Evolutionary conservation across 139 green algal species (phyloP).

Genomic region (Chlorella sp.): DNA sequence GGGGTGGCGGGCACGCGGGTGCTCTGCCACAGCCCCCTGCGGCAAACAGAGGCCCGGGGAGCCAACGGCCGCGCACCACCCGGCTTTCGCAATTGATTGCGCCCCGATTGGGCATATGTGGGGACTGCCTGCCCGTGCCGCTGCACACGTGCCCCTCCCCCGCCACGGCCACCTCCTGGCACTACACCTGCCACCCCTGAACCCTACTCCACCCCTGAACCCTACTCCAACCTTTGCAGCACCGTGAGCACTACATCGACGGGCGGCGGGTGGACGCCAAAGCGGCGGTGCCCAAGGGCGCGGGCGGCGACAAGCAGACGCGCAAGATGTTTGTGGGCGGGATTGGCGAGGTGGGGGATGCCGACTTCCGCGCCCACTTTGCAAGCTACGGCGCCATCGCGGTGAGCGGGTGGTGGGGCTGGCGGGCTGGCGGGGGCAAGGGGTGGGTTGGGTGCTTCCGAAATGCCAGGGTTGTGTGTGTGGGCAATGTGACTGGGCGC

Average conservation of each 20-base stretch:
- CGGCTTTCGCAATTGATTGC: neutral
- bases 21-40: neutral
- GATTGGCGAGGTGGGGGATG: conserved; percentile 77
- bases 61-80: no score
- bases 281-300: conserved; percentile 72
- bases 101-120: neutral
- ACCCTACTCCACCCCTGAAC: no score
- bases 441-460: neutral
- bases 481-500: neutral
- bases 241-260: conserved; percentile 71
- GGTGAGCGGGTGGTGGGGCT: conserved; percentile 53
- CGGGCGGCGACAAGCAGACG: conserved; percentile 55
- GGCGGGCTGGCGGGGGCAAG: no score
- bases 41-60: neutral
- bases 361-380: conserved; percentile 80
- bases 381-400: conserved; percentile 74
- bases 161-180: neutral
- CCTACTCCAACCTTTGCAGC: conserved; percentile 37
- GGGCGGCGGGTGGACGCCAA: conserved; percentile 73
- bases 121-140: neutral
- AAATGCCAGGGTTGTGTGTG: neutral
- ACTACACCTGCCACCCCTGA: neutral
- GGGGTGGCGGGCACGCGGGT: neutral
- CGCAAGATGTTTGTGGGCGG: conserved; percentile 88
- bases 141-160: neutral